Base-by-base conservation (phyloP, 1,284 basidiomycete species). In the Neonothopanus nambi region DNA sequence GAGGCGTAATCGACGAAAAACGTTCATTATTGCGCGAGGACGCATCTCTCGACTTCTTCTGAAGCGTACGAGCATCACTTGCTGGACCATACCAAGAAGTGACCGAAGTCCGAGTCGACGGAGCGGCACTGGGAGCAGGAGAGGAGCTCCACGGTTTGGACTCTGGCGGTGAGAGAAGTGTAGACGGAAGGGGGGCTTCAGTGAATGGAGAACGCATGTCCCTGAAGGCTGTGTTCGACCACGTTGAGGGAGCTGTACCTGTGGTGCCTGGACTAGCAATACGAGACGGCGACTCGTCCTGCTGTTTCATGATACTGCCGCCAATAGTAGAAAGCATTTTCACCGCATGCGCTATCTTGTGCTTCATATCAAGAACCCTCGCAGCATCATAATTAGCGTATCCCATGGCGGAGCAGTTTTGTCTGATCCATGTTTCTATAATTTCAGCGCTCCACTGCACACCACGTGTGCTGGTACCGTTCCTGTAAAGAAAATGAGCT, bases 371-470 rank as follows among this genome's bases (percentile, higher is more conserved):
- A 12, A 70, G 67, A 51, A 74, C 70, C 59, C 74, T 72, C 39
- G 68, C 64, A 0, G 70, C 63, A 35, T 76, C 71, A 57, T 80
- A 85, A 1, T 61, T 58, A 1, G 67, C 61, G 60, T 83, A 85
- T 0, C 76, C 74, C 82, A 85, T 84, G 8, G 81, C 72, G 67
- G 75, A 78, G 59, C 82, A 84, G 23, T 77, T 67, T 0, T 67
- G 70, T 37, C 70, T 61, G 20, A 85, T 67, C 82, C 82, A 85
- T 5, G 57, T 55, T 63, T 85, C 81, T 54, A 87, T 70, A 15
- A 73, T 61, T 1, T 73, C 63, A 3, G 74, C 67, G 0, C 77
- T 81, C 85, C 85, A 87, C 17, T 73, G 68, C 0, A 78, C 70
- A 15, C 74, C 70, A 17, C 78, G 78, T 48, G 80, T 65, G 41